Base-by-base conservation (phyloP, 2,329 filamentous ascomycete genomes). In the Verticillium dahliae region DNA sequence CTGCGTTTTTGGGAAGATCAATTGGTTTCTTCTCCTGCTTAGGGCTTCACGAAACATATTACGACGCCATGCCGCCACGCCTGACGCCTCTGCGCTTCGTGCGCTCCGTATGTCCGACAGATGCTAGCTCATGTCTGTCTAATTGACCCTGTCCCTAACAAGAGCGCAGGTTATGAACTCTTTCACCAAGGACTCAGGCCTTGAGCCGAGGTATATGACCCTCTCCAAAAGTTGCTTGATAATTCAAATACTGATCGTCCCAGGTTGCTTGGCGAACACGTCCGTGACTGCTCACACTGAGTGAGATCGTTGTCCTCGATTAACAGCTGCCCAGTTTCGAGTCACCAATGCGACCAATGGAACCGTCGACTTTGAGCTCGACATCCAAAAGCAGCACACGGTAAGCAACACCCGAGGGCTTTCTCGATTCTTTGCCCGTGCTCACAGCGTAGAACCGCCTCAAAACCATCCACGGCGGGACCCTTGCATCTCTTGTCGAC, bases 121-220 rank as follows among this genome's bases (percentile, higher is more conserved):
- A 22, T 6, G 18, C 45, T 11, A 10, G 45, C 18, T 11, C 18
- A 31, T 22, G 27, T 9, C 18, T 27, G n/a, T 4, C 18, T 9
- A 4, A 4, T 7, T 54, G 37, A 59, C 35, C 4, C 4, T 52
- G 38, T 2, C 1, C 7, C 62, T 61, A 50, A 63, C 61, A 50
- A 62, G 37, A 14, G 45, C 18, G 18, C 62, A 95, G 91, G 91
- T 96, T 56, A 84, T 92, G 80, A 89, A 90, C 73, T 93, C 91
- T 1, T 97, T 97, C 75, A 86, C 90, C 78, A 84, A 85, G 67
- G 90, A 91, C 66, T 97, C 92, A 5, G 93, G 93, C 6, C 78
- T 98, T 22, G 94, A 97, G 74, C 92, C 92, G 73, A 90, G 90
- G 93, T 96, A 72, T 45, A n/a, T 35, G 34, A 37, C 14, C 22